Evolutionary conservation across 495 filamentous ascomycete genomes (phyloP).

Genomic region (Lophium mytilinum): DNA sequence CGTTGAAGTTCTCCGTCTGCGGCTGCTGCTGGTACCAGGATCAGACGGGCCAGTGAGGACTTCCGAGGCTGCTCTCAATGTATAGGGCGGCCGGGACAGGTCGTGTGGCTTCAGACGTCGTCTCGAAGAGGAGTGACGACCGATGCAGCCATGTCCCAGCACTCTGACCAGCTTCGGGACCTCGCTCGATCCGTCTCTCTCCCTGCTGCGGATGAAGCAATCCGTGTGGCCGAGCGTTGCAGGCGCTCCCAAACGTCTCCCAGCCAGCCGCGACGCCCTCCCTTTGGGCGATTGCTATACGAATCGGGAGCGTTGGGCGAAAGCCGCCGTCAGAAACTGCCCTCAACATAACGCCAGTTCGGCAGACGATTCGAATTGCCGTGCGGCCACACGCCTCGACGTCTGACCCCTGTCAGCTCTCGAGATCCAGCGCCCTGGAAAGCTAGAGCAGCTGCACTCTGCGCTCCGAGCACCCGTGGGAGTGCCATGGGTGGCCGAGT

Average conservation of each 20-base stretch:
- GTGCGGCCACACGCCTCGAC: constrained; percentile 7
- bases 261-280: not conserved
- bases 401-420: no score
- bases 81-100: not conserved
- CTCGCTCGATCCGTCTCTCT: not conserved
- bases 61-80: no score
- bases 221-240: not conserved
- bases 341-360: no score
- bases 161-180: not conserved
- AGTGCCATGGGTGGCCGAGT: no score
- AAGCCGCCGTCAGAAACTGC: no score
- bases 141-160: not conserved
- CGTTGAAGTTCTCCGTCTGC: no score
- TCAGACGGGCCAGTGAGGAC: no score
- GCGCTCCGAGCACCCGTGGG: no score
- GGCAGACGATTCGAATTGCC: no score
- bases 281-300: not conserved
- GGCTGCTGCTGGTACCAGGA: no score
- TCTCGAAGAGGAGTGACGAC: not conserved
- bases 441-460: no score
- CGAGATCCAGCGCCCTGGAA: no score
- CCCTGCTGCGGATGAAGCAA: not conserved
- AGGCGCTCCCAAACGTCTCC: not conserved
- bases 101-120: not conserved
- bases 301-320: not conserved